A percentile compares a stretch with the other conserved stretches of the same genome.
Evolutionary conservation across 2,329 filamentous ascomycete species (phyloP).

Genomic region (Verticillium albo-atrum): DNA sequence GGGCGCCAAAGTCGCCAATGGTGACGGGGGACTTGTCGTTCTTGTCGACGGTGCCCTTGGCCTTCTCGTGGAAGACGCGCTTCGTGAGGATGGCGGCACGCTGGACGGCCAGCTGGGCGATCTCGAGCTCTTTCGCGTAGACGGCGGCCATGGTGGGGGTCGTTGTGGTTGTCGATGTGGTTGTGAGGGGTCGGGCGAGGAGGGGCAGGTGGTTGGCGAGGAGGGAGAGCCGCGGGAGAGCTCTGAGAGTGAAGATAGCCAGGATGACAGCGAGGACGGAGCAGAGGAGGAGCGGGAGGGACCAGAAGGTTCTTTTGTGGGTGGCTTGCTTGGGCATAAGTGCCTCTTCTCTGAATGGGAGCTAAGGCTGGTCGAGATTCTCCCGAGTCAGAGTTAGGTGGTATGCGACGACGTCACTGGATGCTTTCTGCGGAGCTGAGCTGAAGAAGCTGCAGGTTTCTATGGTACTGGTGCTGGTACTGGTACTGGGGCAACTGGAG

Average conservation of each 20-base stretch:
- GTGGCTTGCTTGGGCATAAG: background rate
- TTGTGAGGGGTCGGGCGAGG: slow-evolving; percentile 12
- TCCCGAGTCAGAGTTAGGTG: background rate
- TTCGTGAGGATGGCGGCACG: slow-evolving; percentile 57
- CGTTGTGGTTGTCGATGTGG: slow-evolving; percentile 12
- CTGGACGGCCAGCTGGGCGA: slow-evolving; percentile 86
- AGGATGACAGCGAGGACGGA: slow-evolving; percentile 11
- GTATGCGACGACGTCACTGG: background rate
- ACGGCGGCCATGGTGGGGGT: slow-evolving; percentile 28
- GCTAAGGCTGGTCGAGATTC: background rate
- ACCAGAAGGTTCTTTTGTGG: background rate
- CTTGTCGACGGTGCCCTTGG: slow-evolving; percentile 92
- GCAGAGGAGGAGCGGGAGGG: slow-evolving; percentile 5
- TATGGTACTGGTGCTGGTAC: too few species aligned
- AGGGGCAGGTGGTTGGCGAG: slow-evolving; percentile 9
- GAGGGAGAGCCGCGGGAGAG: slow-evolving; percentile 16
- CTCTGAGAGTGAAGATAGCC: slow-evolving; percentile 13
- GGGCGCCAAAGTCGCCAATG: slow-evolving; percentile 95
- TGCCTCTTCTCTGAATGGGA: background rate
- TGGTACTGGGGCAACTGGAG: too few species aligned
- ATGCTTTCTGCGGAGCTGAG: background rate
- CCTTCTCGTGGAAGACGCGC: slow-evolving; percentile 67
- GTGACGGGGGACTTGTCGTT: slow-evolving; percentile 95
- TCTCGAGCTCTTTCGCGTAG: slow-evolving; percentile 74
- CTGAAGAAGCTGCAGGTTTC: background rate